Evolutionary conservation across 345 rosid genomes (phyloP), one percentile per base, ranked within the genome.

Genomic region (Gossypium turneri): DNA sequence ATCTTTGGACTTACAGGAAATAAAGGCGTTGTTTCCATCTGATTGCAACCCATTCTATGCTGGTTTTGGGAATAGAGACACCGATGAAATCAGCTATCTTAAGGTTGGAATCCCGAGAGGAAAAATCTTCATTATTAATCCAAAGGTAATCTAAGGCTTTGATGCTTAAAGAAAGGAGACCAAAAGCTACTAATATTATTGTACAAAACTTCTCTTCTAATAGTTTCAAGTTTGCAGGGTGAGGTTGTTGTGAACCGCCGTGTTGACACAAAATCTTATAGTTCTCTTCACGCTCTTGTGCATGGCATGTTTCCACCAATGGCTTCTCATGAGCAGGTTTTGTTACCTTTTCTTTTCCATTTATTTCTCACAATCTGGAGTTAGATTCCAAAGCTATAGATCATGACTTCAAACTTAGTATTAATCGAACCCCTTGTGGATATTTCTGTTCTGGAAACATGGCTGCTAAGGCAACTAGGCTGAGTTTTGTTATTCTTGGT

Each of bases 21-120:
- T 95, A 82, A 88, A 78, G 73, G 94, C 86, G 0, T 85, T 95
- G 85, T 95, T 93, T 83, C 99, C 99, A 80, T 66, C 87, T 0
- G 98, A 95, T 67, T 81, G 81, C 91, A 91, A 88, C 75, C 99
- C 99, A 3, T 95, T 95, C 86, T 95, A 95, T 79, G 99, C 99
- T 80, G 99, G 99, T 73, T 95, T 95, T 82, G 99, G 99, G 72
- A 95, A 95, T 78, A 84, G 99, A 86, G 85, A 91, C 82, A 95
- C 99, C 0, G 99, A 95, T 78, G 99, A 95, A 84, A 82, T 93
- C 77, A 95, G 98, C 87, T 95, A 95, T 80, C 92, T 93, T 53
- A 93, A 91, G 84, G 98, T 95, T 17, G 99, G 99, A 67, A 95
- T 95, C 73, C 99, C 99, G 0, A 91, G 79, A 43, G 99, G 99